These are phyloP conservation scores for Saccharomycopsis crataegensis DNA, from an alignment of 1,139 yeast species.

Conservation along the genomic window DNA sequence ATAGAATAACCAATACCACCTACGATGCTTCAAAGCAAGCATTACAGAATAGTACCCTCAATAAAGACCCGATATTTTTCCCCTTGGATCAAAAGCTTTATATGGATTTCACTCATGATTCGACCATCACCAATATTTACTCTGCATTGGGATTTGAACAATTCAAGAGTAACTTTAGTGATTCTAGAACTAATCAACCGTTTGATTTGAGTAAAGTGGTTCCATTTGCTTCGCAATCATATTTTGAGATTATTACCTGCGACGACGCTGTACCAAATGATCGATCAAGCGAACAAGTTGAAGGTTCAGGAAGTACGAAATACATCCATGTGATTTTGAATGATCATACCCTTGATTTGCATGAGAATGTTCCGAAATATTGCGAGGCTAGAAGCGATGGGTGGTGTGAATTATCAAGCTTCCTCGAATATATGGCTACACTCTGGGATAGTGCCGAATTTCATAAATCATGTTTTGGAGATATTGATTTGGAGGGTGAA, in stretches of 20 bases:
- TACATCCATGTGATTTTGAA: constrained; percentile 21
- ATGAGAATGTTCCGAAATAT: constrained; percentile 20
- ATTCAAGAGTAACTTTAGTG: constrained; percentile 20
- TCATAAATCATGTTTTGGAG: constrained; percentile 29
- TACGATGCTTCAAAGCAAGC: constrained; percentile 15
- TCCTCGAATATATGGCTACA: constrained; percentile 20
- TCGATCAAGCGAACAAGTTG: constrained; percentile 11
- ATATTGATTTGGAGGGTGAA: constrained; percentile 4
- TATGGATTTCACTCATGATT: constrained; percentile 22
- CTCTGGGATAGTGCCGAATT: constrained; percentile 28
- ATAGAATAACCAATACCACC: constrained; percentile 16
- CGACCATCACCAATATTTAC: constrained; percentile 19
- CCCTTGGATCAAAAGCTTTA: constrained; percentile 20
- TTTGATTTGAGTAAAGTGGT: constrained; percentile 20
- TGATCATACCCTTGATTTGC: constrained; percentile 20
- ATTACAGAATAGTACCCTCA: constrained; percentile 20
- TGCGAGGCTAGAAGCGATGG: constrained; percentile 22
- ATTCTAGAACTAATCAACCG: constrained; percentile 15
- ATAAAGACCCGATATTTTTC: constrained; percentile 16
- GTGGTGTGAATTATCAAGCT: constrained; percentile 21
- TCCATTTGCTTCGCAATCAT: constrained; percentile 22
- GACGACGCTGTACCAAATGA: constrained; percentile 20
- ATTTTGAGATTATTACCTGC: constrained; percentile 21
- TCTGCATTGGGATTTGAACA: constrained; percentile 22
- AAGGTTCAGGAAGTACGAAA: constrained; percentile 13